phyloP scores from a whole-genome alignment of 495 filamentous ascomycete genomes.

The Annulohypoxylon stygium region DNA sequence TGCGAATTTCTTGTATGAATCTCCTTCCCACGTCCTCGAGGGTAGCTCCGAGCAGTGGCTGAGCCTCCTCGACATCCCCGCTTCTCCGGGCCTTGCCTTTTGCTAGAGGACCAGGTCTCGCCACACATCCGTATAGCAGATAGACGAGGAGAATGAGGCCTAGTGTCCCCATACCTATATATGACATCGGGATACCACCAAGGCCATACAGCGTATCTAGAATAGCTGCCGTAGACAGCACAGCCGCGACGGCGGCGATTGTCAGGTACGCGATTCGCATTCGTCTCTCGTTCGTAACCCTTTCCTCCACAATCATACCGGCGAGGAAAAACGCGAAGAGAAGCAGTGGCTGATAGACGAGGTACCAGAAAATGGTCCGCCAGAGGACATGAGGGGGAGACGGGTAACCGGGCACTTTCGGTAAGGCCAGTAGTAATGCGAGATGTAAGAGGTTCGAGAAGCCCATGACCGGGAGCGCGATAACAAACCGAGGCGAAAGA shows the following conservation, averaged over 20 bases:
- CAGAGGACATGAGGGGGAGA: conserved; percentile 37
- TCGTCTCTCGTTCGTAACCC: conserved; percentile 25
- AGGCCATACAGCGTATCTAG: conserved; percentile 44
- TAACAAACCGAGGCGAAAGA: conserved; percentile 42
- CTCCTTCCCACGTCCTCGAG: conserved; percentile 27
- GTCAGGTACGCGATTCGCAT: conserved; percentile 35
- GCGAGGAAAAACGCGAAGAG: conserved; percentile 45
- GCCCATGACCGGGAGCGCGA: conserved; percentile 37
- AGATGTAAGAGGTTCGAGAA: conserved; percentile 44
- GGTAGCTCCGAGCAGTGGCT: conserved; percentile 27
- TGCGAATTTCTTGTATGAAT: conserved; percentile 32
- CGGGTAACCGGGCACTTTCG: conserved; percentile 39
- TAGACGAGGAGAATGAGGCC: conserved; percentile 39
- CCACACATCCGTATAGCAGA: conserved; percentile 43
- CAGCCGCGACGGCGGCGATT: conserved; percentile 26
- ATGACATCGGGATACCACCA: conserved; percentile 47
- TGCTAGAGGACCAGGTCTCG: conserved; percentile 39
- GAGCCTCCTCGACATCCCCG: conserved; percentile 39
- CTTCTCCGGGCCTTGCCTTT: conserved; percentile 39
- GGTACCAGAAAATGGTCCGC: conserved; percentile 43
- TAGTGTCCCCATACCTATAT: conserved; percentile 44
- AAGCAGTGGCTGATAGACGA: conserved; percentile 41
- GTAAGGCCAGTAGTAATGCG: conserved; percentile 37
- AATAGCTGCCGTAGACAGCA: conserved; percentile 36
- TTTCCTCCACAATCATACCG: conserved; percentile 44